These are phyloP conservation scores for Auricularia heimuer DNA, from an alignment of 768 basidiomycete genomes.

Conservation along the genomic window DNA sequence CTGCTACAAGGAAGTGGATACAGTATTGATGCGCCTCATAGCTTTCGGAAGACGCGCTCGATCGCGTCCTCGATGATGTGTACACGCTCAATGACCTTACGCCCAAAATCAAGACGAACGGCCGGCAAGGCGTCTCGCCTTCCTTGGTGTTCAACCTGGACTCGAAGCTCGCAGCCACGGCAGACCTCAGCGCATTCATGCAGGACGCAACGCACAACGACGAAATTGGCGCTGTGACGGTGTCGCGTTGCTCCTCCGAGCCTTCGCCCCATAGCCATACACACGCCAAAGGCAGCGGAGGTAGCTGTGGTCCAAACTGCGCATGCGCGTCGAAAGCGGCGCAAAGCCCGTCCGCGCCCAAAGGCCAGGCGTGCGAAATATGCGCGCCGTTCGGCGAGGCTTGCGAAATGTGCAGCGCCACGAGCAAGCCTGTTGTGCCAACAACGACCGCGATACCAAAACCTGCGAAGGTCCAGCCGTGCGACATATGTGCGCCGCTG, in stretches of 20 bases:
- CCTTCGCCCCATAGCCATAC: slow-evolving; percentile 4
- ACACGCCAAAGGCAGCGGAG: no score
- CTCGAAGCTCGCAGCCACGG: slow-evolving; percentile 56
- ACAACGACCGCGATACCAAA: no score
- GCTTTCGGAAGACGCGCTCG: slow-evolving; percentile 60
- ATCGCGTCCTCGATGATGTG: slow-evolving; percentile 78
- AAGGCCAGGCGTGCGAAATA: no score
- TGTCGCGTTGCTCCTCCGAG: slow-evolving; percentile 36
- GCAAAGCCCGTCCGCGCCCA: no score
- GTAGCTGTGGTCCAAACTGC: no score
- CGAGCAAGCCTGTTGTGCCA: not conserved
- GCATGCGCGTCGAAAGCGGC: not conserved
- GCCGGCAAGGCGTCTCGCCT: slow-evolving; percentile 60
- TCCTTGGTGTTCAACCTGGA: slow-evolving; percentile 81
- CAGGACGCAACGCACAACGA: slow-evolving; percentile 45
- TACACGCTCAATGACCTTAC: slow-evolving; percentile 84
- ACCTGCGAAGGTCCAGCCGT: no score
- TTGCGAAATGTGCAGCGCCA: not conserved
- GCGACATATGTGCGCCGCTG: no score
- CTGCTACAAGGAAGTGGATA: not conserved
- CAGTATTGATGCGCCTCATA: slow-evolving; percentile 2
- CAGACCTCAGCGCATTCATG: slow-evolving; percentile 7
- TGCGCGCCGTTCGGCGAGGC: not conserved
- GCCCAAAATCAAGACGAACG: slow-evolving; percentile 67
- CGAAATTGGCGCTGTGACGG: slow-evolving; percentile 75